These are phyloP conservation scores for Pelagophyceae sp. DNA, from an alignment of 352 stramenopile genomes.

Conservation along the genomic window DNA sequence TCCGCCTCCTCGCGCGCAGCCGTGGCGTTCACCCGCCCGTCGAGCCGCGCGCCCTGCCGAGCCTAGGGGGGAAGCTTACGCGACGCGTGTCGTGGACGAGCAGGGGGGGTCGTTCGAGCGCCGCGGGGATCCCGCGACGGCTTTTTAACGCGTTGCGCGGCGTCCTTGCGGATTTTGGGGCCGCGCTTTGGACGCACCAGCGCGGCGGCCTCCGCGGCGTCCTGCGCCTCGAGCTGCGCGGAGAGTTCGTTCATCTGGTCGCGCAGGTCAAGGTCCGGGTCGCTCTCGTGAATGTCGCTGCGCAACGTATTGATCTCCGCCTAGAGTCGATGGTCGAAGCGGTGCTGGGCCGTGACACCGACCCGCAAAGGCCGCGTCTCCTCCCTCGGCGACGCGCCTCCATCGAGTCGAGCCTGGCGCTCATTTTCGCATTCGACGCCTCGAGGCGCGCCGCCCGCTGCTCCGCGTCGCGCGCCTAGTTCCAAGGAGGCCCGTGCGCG, in stretches of 20 bases:
- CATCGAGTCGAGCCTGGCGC: background rate
- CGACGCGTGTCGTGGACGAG: too few relatives aligned
- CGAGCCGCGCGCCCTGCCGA: background rate
- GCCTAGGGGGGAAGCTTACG: too few relatives aligned
- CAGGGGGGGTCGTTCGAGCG: too few relatives aligned
- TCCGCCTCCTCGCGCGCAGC: background rate
- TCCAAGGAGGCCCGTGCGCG: background rate
- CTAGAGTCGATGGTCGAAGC: too few relatives aligned
- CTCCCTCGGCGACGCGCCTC: too few relatives aligned
- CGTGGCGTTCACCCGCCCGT: background rate
- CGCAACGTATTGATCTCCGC: background rate
- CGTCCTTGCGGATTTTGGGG: too few relatives aligned
- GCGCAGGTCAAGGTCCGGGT: background rate
- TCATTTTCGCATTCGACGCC: background rate
- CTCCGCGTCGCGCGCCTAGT: background rate
- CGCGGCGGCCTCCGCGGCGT: background rate
- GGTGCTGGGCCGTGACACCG: too few relatives aligned
- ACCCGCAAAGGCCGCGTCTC: too few relatives aligned
- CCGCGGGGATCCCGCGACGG: too few relatives aligned
- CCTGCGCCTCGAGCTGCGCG: background rate
- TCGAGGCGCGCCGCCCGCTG: background rate
- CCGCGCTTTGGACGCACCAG: background rate
- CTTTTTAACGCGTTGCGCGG: too few relatives aligned
- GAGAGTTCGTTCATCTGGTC: too few relatives aligned
- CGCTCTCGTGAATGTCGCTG: background rate